Conservation (phyloP, 352 stramenopile genomes). For the Phytophthora pisi region DNA sequence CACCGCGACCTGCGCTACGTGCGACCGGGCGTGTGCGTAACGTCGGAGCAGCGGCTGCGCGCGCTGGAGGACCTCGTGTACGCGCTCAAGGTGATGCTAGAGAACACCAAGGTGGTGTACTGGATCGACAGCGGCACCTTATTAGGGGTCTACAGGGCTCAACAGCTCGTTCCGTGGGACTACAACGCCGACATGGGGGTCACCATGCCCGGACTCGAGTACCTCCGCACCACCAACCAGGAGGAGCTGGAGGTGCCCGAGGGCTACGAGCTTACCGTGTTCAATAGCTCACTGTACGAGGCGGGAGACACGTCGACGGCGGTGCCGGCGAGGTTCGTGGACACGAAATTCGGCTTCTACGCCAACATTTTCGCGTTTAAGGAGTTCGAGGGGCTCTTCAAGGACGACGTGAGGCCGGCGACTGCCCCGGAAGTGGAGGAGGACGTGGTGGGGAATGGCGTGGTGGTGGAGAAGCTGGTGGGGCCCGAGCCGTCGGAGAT, state of each 20-base stretch:
- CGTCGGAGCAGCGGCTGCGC: constrained; percentile 35
- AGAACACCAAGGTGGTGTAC: constrained; percentile 43
- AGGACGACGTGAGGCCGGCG: constrained; percentile 28
- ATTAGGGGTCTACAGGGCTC: constrained; percentile 52
- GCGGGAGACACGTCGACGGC: constrained; percentile 30
- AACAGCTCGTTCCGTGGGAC: constrained; percentile 56
- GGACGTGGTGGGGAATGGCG: constrained; percentile 29
- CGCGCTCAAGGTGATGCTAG: constrained; percentile 40
- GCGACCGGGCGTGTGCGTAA: constrained; percentile 38
- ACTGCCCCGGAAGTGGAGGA: constrained; percentile 19
- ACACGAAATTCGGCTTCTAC: constrained; percentile 59
- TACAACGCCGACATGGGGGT: constrained; percentile 56
- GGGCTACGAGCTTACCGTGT: constrained; percentile 50
- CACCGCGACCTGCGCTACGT: constrained; percentile 52
- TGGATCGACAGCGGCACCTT: constrained; percentile 68
- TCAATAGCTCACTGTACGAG: constrained; percentile 46
- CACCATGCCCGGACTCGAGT: constrained; percentile 26
- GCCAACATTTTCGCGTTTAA: constrained; percentile 55
- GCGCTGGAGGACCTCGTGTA: constrained; percentile 49
- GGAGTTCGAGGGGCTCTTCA: constrained; percentile 41
- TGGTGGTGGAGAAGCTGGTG: constrained; percentile 39
- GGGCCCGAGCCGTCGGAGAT: constrained; percentile 36
- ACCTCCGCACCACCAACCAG: constrained; percentile 23
- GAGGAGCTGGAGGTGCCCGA: constrained; percentile 33
- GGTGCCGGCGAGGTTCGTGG: constrained; percentile 49